A percentile compares a stretch with the other conserved stretches of the same genome.
Evolutionary conservation across 176 grass and related monocot species (phyloP).

Genomic region (Echinochloa phyllopogon): DNA sequence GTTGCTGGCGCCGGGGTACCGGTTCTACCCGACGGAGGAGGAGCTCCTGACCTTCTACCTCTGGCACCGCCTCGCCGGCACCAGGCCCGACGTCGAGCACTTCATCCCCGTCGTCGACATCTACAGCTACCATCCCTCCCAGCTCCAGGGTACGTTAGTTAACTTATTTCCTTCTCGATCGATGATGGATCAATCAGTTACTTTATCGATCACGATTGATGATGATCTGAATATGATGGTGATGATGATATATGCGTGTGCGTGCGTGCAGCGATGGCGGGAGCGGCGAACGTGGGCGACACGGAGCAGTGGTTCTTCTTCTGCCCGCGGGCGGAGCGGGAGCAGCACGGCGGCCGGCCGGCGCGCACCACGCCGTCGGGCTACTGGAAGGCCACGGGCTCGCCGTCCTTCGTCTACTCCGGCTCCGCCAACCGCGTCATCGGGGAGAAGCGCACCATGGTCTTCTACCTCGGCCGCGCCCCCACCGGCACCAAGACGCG

Average conservation of each 20-base stretch:
- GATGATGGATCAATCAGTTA: neutral
- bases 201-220: neutral
- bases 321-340: slow-evolving; percentile 62
- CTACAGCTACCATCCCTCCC: slow-evolving; percentile 60
- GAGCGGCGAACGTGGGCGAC: slow-evolving; percentile 52
- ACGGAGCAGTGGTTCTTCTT: slow-evolving; percentile 82
- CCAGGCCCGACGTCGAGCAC: slow-evolving; percentile 37
- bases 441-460: slow-evolving; percentile 79
- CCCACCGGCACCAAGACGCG: slow-evolving; percentile 56
- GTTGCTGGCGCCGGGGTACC: slow-evolving; percentile 44
- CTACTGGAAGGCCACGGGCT: slow-evolving; percentile 81
- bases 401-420: slow-evolving; percentile 58
- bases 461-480: slow-evolving; percentile 76
- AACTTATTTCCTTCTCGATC: neutral
- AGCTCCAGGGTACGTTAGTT: slow-evolving; percentile 69
- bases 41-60: slow-evolving; percentile 80
- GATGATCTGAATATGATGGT: no score
- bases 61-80: slow-evolving; percentile 57
- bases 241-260: no score
- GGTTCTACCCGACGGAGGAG: slow-evolving; percentile 91
- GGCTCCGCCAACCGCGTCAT: slow-evolving; percentile 37
- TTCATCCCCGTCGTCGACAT: slow-evolving; percentile 76
- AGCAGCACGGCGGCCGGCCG: slow-evolving; percentile 52
- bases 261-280: slow-evolving; percentile 40
- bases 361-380: slow-evolving; percentile 66